phyloP scores from a whole-genome alignment of 345 rosid genomes.

The Camelina neglecta region DNA sequence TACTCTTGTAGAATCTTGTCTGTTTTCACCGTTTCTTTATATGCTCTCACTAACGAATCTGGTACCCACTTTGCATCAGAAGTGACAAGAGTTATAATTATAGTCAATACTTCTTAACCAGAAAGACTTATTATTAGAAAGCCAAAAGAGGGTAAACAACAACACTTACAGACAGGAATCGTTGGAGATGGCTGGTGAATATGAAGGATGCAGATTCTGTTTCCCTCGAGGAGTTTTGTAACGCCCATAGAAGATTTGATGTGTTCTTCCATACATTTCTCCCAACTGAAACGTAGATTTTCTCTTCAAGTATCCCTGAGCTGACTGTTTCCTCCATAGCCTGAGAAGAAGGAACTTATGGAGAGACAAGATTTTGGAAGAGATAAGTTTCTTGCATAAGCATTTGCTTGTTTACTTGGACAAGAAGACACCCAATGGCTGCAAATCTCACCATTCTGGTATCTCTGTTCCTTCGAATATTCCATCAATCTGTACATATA shows the following conservation, averaged over 20 bases:
- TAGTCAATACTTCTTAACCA: conserved; percentile 22
- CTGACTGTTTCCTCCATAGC: conserved; percentile 44
- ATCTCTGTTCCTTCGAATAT: conserved; percentile 38
- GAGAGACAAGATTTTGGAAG: background rate
- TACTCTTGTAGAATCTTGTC: conserved; percentile 56
- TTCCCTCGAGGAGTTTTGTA: conserved; percentile 60
- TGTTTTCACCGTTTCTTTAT: conserved; percentile 55
- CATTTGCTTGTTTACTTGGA: conserved; percentile 7
- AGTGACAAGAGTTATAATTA: background rate
- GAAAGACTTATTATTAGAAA: background rate
- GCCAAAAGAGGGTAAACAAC: background rate
- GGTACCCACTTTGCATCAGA: conserved; percentile 65
- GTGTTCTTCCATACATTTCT: conserved; percentile 50
- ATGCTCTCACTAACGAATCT: conserved; percentile 67
- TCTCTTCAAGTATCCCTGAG: conserved; percentile 54
- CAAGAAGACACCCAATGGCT: conserved; percentile 27
- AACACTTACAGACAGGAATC: conserved; percentile 67
- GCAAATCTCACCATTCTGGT: conserved; percentile 27
- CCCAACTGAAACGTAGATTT: conserved; percentile 69
- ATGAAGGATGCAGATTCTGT: conserved; percentile 64
- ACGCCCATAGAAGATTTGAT: conserved; percentile 61
- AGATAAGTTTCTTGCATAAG: conserved; percentile 3
- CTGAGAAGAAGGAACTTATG: background rate
- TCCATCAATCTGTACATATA: conserved; percentile 24
- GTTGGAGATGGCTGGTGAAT: conserved; percentile 66